Conservation (phyloP, 495 filamentous ascomycete genomes). For the Xylaria flabelliformis region DNA sequence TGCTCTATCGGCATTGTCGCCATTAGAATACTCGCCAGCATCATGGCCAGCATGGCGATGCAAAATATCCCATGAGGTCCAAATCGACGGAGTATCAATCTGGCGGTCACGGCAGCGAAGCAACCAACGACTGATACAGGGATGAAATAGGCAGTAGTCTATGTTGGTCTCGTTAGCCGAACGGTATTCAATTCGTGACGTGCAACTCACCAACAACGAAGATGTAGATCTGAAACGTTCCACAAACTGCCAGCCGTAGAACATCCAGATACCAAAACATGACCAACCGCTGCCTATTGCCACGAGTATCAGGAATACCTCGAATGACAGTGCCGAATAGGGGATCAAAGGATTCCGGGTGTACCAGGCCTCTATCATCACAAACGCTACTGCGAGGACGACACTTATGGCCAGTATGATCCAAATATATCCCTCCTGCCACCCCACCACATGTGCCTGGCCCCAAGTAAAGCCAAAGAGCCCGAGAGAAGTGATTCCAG, state of each 20-base stretch:
- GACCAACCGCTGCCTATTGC: constrained; percentile 62
- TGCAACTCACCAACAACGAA: constrained; percentile 52
- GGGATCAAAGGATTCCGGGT: constrained; percentile 59
- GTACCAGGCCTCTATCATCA: constrained; percentile 51
- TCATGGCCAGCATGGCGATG: constrained; percentile 55
- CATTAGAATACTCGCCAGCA: constrained; percentile 48
- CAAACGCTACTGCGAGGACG: constrained; percentile 55
- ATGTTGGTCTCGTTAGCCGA: not conserved
- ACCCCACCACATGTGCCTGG: constrained; percentile 61
- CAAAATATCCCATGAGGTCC: constrained; percentile 53
- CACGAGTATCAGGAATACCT: constrained; percentile 57
- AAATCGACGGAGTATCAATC: constrained; percentile 49
- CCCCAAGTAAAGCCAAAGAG: constrained; percentile 65
- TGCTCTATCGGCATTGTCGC: constrained; percentile 54
- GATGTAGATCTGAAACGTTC: constrained; percentile 53
- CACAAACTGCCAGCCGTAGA: constrained; percentile 62
- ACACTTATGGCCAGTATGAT: constrained; percentile 57
- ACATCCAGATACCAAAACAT: constrained; percentile 63
- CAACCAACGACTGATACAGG: constrained; percentile 36
- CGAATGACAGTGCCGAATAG: constrained; percentile 48
- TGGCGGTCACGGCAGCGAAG: constrained; percentile 54
- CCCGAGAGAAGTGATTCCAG: constrained; percentile 58
- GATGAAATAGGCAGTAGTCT: constrained; percentile 33
- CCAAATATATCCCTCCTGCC: constrained; percentile 58
- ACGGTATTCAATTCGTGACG: not conserved